Evolutionary conservation across 495 filamentous ascomycete species (phyloP), one percentile per base, ranked within the genome.

Genomic region (Tuber melanosporum): DNA sequence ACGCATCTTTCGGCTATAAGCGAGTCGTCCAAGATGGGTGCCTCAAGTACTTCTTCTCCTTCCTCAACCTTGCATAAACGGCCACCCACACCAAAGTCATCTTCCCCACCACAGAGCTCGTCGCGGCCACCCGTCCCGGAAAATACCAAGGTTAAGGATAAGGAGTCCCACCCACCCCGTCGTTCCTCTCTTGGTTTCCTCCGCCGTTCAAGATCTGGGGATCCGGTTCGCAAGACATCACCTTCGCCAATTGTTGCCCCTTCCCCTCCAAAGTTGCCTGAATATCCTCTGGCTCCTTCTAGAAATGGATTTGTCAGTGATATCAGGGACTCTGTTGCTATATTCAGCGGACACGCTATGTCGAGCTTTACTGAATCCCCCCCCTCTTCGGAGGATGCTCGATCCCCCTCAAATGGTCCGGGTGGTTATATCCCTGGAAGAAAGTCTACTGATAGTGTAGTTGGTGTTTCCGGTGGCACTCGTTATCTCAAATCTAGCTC

Each of bases 131-230:
- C 80, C 46, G 74, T 78, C n/a, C 80, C 79, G 26, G 80, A 81
- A 44, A 72, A 79, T 36, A 80, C 72, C 70, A 80, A 62, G 22
- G 80, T 78, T 32, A 81, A 81, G 44, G 79, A 81, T 32, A 81
- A 81, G 44, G 79, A 81, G 57, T 66, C 71, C n/a, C 81, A 85
- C 42, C 79, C 83, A 10, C 84, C 82, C 41, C 84, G 84, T 46
- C 81, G 85, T 72, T 87, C 88, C 2, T 87, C 87, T 41, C 85
- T 90, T 69, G 86, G 86, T 69, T 92, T 96, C 83, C 88, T 96
- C 72, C 91, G 92, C 84, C 92, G 93, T 79, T 91, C 89, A 81
- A 95, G 93, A 86, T 95, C 93, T 69, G 91, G 90, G 57, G 92
- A 90, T 84, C 87, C 93, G 14, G 87, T 88, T 70, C 94, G 92